Evolutionary conservation across 2,329 filamentous ascomycete genomes (phyloP).

Genomic region (Phaeosphaeriaceae sp.): DNA sequence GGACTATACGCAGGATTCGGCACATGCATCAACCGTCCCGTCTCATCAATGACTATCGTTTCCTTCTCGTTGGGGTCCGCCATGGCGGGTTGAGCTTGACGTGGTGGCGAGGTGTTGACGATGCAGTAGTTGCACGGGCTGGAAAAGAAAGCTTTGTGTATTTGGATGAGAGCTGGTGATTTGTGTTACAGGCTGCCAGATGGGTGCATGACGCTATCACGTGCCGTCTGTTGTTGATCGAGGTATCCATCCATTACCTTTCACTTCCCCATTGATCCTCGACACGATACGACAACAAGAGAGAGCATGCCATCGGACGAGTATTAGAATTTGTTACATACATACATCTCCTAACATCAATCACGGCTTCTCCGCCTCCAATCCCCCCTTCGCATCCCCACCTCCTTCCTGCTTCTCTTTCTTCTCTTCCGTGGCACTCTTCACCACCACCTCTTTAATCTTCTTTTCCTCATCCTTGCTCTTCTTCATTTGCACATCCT

Average conservation of each 20-base stretch:
- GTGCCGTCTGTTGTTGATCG: too few relatives aligned
- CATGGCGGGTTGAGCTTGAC: too few relatives aligned
- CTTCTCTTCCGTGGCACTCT: not conserved
- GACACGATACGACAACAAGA: not conserved
- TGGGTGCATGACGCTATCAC: too few relatives aligned
- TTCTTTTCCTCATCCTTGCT: not conserved
- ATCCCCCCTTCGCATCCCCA: not conserved
- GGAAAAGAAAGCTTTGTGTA: not conserved
- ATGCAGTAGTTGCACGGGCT: not conserved
- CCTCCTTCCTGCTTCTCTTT: not conserved
- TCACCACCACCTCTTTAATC: not conserved
- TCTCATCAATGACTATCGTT: not conserved
- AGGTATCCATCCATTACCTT: too few relatives aligned
- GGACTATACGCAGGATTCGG: not conserved
- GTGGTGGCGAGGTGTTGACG: not conserved
- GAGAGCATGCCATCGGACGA: not conserved
- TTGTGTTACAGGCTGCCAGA: not conserved
- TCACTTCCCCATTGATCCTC: not conserved
- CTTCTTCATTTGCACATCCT: not conserved
- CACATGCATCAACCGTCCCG: not conserved
- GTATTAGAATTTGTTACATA: not conserved
- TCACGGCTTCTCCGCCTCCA: not conserved
- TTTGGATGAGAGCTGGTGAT: not conserved
- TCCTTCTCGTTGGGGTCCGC: not conserved
- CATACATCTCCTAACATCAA: not conserved